A percentile compares a stretch with the other conserved stretches of the same genome.
phyloP scores from a whole-genome alignment of 768 basidiomycete species.

The Amanita polypyramis region DNA sequence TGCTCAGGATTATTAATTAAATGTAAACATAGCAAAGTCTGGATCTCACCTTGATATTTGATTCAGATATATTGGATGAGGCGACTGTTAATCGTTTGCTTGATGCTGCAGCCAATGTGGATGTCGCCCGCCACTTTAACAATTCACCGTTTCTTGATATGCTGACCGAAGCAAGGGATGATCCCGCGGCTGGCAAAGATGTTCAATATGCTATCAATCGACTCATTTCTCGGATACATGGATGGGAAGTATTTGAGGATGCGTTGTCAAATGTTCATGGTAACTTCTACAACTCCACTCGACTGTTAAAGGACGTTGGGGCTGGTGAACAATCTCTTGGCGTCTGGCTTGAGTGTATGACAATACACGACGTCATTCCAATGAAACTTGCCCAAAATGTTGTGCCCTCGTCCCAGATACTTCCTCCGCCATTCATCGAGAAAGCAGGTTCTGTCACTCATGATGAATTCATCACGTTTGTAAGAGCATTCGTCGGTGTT shows the following conservation, averaged over 20 bases:
- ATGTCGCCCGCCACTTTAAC: slow-evolving; percentile 47
- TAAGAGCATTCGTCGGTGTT: slow-evolving; percentile 60
- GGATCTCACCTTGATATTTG: slow-evolving; percentile 45
- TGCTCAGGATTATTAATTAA: neutral
- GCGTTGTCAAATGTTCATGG: slow-evolving; percentile 43
- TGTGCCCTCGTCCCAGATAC: slow-evolving; percentile 19
- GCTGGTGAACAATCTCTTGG: slow-evolving; percentile 59
- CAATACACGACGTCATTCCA: slow-evolving; percentile 43
- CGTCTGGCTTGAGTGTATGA: slow-evolving; percentile 64
- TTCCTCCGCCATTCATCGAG: slow-evolving; percentile 28
- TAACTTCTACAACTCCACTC: slow-evolving; percentile 37
- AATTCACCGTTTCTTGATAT: slow-evolving; percentile 30
- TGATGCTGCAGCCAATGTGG: slow-evolving; percentile 55
- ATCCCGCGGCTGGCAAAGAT: slow-evolving; percentile 26
- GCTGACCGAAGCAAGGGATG: slow-evolving; percentile 27
- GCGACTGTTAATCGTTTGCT: slow-evolving; percentile 44
- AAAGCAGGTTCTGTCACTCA: slow-evolving; percentile 24
- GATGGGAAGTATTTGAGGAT: slow-evolving; percentile 55
- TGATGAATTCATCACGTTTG: slow-evolving; percentile 51
- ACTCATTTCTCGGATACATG: slow-evolving; percentile 37
- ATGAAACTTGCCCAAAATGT: slow-evolving; percentile 33
- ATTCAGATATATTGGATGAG: slow-evolving; percentile 40
- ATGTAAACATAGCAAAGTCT: slow-evolving; percentile 37
- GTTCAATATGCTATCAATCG: slow-evolving; percentile 35
- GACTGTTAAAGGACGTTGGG: slow-evolving; percentile 49